Base-by-base conservation (phyloP, 129 eudicot genomes). In the Flaveria linearis region DNA sequence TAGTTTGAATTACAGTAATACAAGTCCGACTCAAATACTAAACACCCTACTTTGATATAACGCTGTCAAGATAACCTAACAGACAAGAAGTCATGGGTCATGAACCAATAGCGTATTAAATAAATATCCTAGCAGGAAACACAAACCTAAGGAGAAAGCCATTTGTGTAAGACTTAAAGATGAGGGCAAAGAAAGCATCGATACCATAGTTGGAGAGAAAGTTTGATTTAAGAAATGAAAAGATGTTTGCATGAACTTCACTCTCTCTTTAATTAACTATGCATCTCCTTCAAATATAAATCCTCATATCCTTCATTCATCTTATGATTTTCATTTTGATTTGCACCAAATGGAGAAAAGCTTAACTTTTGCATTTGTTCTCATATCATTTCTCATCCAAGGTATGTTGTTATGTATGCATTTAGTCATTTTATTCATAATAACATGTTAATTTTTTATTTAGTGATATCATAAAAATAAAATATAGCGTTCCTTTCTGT, bases 231-330 rank as follows among this genome's bases (percentile, higher is more conserved):
- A 69, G 76, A 60, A 78, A 75, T 64, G 47, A 42, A 79, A 65
- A 75, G 56, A 78, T 78, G 78, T 82, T 85, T 75, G 72, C 93
- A 72, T 71, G 68, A 20, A 71, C 28, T 73, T 75, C 85, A 89
- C 89, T 84, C 88, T 82, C 73, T 36, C 41, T 45, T 11, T 45
- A 45, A 45, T 45, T 45, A 45, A 1, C 3, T 10, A 45, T 45
- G 94, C 81, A 91, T 91, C 91, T 85, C 88, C 73, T 51, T 46
- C 7, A 20, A 64, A 64, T 9, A 64, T 64, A 64, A 30, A 64
- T 80, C 28, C 68, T 14, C 46, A 9, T 62, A 68, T 23, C 3
- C 42, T 26, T 26, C 68, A 61, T 61, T 58, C 36, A 36, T 9
- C 67, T 22, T 28, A 3, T 42, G 26, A 2, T 4, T 16, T 13